Evolutionary conservation across 2,329 filamentous ascomycete species (phyloP), one percentile per base, ranked within the genome.

Genomic region (Exophiala lecanii-corni): DNA sequence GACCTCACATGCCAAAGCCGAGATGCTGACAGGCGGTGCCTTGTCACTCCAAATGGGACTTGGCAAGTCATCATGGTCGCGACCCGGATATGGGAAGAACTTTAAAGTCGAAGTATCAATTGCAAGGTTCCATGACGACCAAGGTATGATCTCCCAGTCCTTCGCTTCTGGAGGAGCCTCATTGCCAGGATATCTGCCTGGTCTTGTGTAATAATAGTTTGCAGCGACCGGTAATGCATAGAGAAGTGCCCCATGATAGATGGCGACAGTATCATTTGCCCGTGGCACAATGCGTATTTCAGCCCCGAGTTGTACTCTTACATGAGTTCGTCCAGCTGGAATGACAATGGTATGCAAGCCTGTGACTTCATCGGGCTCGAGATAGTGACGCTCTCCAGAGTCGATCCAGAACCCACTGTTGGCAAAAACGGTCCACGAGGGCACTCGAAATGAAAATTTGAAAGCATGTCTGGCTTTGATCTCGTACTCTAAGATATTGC

Each of bases 391-490:
- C 13, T 50, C 28, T 12, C 55, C 57, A 7, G 41, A 43, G 7
- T 53, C 52, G 23, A 59, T 38, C 25, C 55, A 45, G 15, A 57
- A 46, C 20, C 50, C 51, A 26, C 55, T 55, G 12, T 55, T 51
- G 20, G 45, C 51, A n/a, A 47, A 40, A 13, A 59, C 53, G 2
- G 62, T 59, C 72, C 72, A 74, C 6, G 43, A 42, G 2, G 72
- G 71, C n/a, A 74, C 62, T 13, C 71, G 64, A 36, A 75, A 56
- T 43, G 66, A 62, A 44, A 75, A 68, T n/a, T 59, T 57, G 49
- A 73, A 70, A 4, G 61, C 35, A 0, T 50, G 49, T 5, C 56
- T 57, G 3, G 66, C 53, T 13, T 57, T 54, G 41, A 73, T 62
- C 20, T 56, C 62, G 50, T 74, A 74, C 6, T 47, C 49, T 2